Conservation (phyloP, 192 early-diverging fungal species). For the Thamnidium elegans region DNA sequence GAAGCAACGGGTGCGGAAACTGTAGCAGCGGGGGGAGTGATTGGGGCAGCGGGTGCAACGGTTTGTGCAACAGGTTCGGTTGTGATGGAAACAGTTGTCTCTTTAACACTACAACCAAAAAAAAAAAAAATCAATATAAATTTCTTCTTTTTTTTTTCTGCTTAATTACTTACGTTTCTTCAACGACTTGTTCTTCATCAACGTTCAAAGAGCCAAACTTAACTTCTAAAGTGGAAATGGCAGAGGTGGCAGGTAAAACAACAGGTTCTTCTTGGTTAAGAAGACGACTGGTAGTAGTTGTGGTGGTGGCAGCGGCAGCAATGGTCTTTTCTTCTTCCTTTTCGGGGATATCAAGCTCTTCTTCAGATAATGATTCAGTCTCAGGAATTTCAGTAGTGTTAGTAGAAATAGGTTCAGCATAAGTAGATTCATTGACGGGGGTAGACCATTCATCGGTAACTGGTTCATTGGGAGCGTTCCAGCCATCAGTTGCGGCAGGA, state of each 20-base stretch:
- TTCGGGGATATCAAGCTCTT: slow-evolving; percentile 27
- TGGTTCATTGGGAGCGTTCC: slow-evolving; percentile 19
- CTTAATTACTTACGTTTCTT: slow-evolving; percentile 18
- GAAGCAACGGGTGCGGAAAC: neutral
- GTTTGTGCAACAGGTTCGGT: slow-evolving; percentile 22
- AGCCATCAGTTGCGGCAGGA: slow-evolving; percentile 14
- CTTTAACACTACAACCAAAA: slow-evolving; percentile 9
- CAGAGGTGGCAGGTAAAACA: slow-evolving; percentile 73
- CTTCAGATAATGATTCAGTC: slow-evolving; percentile 23
- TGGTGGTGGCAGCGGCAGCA: slow-evolving; percentile 25
- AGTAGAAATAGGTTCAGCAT: slow-evolving; percentile 15
- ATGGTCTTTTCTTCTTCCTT: slow-evolving; percentile 45
- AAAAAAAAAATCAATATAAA: neutral
- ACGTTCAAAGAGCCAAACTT: slow-evolving; percentile 80
- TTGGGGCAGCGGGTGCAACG: neutral
- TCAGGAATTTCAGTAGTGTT: slow-evolving; percentile 19
- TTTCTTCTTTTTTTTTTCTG: too few species aligned
- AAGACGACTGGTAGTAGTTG: slow-evolving; percentile 54
- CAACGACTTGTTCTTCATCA: slow-evolving; percentile 48
- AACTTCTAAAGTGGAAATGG: slow-evolving; percentile 63
- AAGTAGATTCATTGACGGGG: neutral
- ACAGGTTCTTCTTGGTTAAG: slow-evolving; percentile 88
- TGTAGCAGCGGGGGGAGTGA: neutral
- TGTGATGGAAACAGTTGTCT: slow-evolving; percentile 33
- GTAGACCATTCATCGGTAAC: slow-evolving; percentile 28